Percentiles rank a stretch among this genome's conserved stretches.
phyloP scores from a whole-genome alignment of 345 rosid genomes.

The Raphanus sativus region DNA sequence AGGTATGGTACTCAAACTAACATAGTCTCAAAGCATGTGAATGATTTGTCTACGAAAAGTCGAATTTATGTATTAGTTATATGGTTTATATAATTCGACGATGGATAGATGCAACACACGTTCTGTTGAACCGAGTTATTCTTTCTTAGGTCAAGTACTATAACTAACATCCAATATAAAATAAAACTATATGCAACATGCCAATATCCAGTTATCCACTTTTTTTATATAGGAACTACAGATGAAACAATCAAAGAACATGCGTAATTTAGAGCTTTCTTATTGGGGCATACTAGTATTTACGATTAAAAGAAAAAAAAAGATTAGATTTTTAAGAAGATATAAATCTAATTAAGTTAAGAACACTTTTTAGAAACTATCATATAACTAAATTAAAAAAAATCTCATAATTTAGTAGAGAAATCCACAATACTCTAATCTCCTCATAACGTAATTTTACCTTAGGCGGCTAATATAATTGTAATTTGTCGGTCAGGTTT shows the following conservation, averaged over 20 bases:
- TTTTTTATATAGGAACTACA: background rate
- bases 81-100: conserved; percentile 7
- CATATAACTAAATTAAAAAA: too few relatives aligned
- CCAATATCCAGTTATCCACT: background rate
- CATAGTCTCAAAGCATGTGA: conserved; percentile 7
- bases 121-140: conserved; percentile 1
- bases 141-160: background rate
- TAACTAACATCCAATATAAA: background rate
- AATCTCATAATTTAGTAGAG: too few relatives aligned
- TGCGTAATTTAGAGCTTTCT: background rate
- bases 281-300: background rate
- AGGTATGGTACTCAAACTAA: background rate
- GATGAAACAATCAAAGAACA: background rate
- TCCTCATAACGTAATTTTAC: too few relatives aligned
- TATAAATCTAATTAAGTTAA: too few relatives aligned
- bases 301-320: background rate
- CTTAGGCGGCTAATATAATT: too few relatives aligned
- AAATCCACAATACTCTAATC: too few relatives aligned
- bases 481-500: too few relatives aligned
- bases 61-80: background rate
- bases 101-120: background rate
- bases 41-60: background rate
- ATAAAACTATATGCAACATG: background rate
- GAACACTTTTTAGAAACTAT: too few relatives aligned
- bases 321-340: background rate